These are phyloP conservation scores for Ustilago bromivora DNA, from an alignment of 1,284 basidiomycete species.

Conservation along the genomic window DNA sequence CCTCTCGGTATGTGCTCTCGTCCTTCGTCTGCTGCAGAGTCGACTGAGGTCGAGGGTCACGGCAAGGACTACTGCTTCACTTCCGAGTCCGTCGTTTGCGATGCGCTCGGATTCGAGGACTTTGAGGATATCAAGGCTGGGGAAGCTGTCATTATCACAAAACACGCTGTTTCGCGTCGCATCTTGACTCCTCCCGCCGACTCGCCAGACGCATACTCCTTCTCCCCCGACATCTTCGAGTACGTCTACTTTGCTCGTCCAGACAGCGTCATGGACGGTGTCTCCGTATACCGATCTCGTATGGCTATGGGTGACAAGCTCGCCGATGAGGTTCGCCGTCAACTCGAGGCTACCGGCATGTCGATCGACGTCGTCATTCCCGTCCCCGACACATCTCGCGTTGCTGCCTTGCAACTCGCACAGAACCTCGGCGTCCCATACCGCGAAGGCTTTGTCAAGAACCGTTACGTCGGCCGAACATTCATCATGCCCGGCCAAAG, in stretches of 20 bases:
- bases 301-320: conserved; percentile 99
- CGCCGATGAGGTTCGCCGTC: conserved; percentile 84
- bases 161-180: conserved; percentile 61
- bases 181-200: conserved; percentile 54
- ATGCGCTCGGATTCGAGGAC: conserved; percentile 87
- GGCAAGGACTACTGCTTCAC: conserved; percentile 86
- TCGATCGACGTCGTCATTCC: conserved; percentile 85
- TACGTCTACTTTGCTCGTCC: conserved; percentile 98
- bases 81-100: conserved; percentile 95
- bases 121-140: conserved; percentile 96
- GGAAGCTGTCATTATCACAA: conserved; percentile 93
- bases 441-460: conserved; percentile 98
- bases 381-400: conserved; percentile 95
- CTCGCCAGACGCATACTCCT: conserved; percentile 48
- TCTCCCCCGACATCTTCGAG: conserved; percentile 95
- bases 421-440: conserved; percentile 92
- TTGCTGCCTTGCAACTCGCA: conserved; percentile 93
- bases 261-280: conserved; percentile 95
- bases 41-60: conserved; percentile 38
- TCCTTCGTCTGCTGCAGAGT: conserved; percentile 28
- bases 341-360: conserved; percentile 76
- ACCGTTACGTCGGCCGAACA: conserved; percentile 96
- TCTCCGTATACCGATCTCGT: conserved; percentile 94
- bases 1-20: conserved; percentile 74
- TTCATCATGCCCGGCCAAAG: conserved; percentile 99